Conservation (phyloP, 2,329 filamentous ascomycete species). For the Xylariaceae sp. region DNA sequence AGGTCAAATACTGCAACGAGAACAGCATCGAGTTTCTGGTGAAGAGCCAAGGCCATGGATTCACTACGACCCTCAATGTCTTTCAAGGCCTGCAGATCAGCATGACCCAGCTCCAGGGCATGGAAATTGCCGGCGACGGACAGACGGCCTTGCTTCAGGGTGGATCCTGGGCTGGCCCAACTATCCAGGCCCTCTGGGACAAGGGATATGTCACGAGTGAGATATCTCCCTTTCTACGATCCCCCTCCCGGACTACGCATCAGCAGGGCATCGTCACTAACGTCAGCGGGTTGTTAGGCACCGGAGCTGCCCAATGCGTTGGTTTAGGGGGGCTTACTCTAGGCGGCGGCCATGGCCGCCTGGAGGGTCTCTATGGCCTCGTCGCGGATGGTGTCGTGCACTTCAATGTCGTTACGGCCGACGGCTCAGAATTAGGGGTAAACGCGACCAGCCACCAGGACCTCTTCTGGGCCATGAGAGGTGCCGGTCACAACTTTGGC, state of each 20-base stretch:
- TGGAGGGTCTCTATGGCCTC: constrained; percentile 37
- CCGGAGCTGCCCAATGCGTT: constrained; percentile 32
- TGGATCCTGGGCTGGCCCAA: constrained; percentile 11
- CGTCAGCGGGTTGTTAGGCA: constrained; percentile 16
- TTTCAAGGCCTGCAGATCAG: constrained; percentile 38
- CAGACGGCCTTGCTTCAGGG: neutral
- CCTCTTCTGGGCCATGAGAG: constrained; percentile 27
- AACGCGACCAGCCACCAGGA: constrained; percentile 13
- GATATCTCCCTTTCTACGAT: neutral
- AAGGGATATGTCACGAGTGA: constrained; percentile 19
- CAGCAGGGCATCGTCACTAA: too few relatives aligned
- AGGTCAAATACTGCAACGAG: constrained; percentile 33
- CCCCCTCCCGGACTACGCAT: neutral
- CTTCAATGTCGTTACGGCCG: constrained; percentile 30
- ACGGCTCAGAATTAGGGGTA: constrained; percentile 26
- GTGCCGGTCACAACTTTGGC: constrained; percentile 10
- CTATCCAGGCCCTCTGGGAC: constrained; percentile 19
- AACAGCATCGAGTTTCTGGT: constrained; percentile 32
- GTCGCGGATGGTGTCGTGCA: constrained; percentile 29
- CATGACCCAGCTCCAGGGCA: constrained; percentile 23
- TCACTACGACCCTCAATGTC: constrained; percentile 16
- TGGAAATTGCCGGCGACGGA: constrained; percentile 6
- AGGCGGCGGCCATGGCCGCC: constrained; percentile 38
- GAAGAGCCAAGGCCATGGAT: constrained; percentile 32
- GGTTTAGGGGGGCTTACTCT: constrained; percentile 34